phyloP scores from a whole-genome alignment of 2,329 filamentous ascomycete species.

The Trichoderma hamatum region DNA sequence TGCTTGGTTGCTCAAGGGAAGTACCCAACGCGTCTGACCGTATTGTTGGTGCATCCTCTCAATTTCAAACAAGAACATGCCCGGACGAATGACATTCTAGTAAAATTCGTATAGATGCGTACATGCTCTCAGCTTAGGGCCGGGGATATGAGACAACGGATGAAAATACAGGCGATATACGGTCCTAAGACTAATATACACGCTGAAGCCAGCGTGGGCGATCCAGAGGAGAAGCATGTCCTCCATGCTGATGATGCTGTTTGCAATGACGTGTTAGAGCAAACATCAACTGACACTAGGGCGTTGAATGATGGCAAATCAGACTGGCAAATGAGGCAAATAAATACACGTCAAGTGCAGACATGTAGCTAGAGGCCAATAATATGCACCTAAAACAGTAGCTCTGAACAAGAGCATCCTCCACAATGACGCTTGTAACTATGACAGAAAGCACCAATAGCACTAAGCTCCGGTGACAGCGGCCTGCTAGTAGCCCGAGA shows the following conservation, averaged over 20 bases:
- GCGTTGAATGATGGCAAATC: too few relatives aligned
- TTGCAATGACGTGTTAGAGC: too few relatives aligned
- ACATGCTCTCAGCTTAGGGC: slow-evolving; percentile 36
- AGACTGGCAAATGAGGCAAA: too few relatives aligned
- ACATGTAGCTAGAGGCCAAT: slow-evolving; percentile 4
- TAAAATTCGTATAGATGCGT: slow-evolving; percentile 37
- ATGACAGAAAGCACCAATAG: background rate
- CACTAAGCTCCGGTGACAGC: background rate
- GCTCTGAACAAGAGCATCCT: background rate
- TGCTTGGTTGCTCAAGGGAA: too few relatives aligned
- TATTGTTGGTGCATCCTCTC: slow-evolving; percentile 37
- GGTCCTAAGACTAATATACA: slow-evolving; percentile 10
- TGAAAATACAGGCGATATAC: slow-evolving; percentile 39
- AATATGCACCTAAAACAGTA: background rate
- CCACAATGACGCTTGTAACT: too few relatives aligned
- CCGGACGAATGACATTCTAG: slow-evolving; percentile 33
- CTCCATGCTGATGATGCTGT: slow-evolving; percentile 1
- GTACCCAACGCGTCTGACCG: slow-evolving; percentile 27
- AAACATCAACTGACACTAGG: background rate
- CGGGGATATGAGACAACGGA: slow-evolving; percentile 38
- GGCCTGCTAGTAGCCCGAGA: background rate
- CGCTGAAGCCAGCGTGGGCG: background rate
- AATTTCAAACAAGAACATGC: slow-evolving; percentile 35
- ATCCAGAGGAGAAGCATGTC: background rate
- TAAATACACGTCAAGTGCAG: too few relatives aligned